Evolutionary conservation across 441 rosid genomes (phyloP).

Genomic region (Raphanus hybrid): DNA sequence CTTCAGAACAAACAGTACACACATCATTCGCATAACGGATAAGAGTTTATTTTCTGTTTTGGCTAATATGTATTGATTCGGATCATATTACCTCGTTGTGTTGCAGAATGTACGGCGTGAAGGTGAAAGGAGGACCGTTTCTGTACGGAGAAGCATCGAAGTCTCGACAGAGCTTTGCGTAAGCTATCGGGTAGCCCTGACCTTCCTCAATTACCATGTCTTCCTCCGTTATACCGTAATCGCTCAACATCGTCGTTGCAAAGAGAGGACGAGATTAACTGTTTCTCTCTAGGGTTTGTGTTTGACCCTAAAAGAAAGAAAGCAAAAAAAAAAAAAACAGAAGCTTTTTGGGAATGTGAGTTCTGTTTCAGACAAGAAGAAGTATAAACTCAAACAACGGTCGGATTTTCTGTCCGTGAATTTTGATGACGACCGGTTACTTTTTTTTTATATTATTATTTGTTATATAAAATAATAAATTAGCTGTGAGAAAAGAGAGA

Average conservation of each 20-base stretch:
- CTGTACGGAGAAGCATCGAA: slow-evolving; percentile 44
- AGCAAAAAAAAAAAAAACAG: too few species aligned
- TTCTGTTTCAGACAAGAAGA: too few species aligned
- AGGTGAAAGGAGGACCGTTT: slow-evolving; percentile 78
- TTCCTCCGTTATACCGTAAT: slow-evolving; percentile 53
- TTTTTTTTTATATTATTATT: too few species aligned
- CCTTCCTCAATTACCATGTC: slow-evolving; percentile 67
- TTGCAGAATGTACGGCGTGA: slow-evolving; percentile 62
- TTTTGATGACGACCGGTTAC: too few species aligned
- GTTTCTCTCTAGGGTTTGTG: neutral
- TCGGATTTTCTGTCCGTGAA: too few species aligned
- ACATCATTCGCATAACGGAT: too few species aligned
- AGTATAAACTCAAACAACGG: too few species aligned
- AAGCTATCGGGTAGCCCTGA: slow-evolving; percentile 79
- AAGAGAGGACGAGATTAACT: neutral
- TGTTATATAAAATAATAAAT: too few species aligned
- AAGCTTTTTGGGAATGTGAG: too few species aligned
- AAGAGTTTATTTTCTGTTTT: neutral
- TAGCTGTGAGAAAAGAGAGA: too few species aligned
- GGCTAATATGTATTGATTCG: neutral
- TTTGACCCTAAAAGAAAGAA: too few species aligned
- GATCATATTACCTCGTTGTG: slow-evolving; percentile 58
- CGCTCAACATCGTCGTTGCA: slow-evolving; percentile 46
- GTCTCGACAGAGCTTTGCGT: slow-evolving; percentile 68
- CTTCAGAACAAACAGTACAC: too few species aligned